Evolutionary conservation across 306 rosid genomes (phyloP).

Genomic region (Vachellia collinsii): DNA sequence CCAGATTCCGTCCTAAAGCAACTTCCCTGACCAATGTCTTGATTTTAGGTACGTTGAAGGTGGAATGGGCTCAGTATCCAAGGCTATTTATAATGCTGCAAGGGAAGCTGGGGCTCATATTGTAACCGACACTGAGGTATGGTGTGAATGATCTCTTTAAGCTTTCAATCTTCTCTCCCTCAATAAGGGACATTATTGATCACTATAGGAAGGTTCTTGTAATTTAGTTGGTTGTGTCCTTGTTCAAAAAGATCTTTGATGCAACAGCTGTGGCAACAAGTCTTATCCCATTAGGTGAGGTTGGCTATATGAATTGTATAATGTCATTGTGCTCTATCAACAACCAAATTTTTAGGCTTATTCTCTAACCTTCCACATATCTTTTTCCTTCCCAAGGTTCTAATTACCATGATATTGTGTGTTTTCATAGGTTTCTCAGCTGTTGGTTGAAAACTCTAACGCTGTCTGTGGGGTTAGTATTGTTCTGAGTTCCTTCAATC

Average conservation of each 20-base stretch:
- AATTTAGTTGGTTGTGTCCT: neutral
- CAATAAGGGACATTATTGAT: neutral
- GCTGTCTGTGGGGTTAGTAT: slow-evolving; percentile 85
- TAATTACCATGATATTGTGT: slow-evolving; percentile 12
- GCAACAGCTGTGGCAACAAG: neutral
- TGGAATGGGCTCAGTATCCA: slow-evolving; percentile 98
- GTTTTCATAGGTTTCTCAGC: slow-evolving; percentile 67
- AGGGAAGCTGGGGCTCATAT: slow-evolving; percentile 78
- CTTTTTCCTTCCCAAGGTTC: slow-evolving; percentile 1
- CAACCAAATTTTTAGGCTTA: neutral
- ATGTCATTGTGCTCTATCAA: too few relatives aligned
- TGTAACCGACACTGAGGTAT: slow-evolving; percentile 79
- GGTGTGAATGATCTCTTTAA: slow-evolving; percentile 31
- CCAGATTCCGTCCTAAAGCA: too few relatives aligned
- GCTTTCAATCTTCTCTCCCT: neutral
- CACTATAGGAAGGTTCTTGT: neutral
- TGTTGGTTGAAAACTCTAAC: slow-evolving; percentile 68
- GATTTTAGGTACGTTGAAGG: slow-evolving; percentile 85
- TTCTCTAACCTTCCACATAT: neutral
- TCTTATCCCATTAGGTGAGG: too few relatives aligned
- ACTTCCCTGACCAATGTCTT: too few relatives aligned
- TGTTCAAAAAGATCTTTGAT: neutral
- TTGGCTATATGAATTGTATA: too few relatives aligned
- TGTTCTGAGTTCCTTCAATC: slow-evolving; percentile 44
- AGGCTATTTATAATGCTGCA: slow-evolving; percentile 81